A percentile compares a stretch with the other conserved stretches of the same genome.
Conservation (phyloP, 1,284 basidiomycete species). For the Fistulina hepatica region DNA sequence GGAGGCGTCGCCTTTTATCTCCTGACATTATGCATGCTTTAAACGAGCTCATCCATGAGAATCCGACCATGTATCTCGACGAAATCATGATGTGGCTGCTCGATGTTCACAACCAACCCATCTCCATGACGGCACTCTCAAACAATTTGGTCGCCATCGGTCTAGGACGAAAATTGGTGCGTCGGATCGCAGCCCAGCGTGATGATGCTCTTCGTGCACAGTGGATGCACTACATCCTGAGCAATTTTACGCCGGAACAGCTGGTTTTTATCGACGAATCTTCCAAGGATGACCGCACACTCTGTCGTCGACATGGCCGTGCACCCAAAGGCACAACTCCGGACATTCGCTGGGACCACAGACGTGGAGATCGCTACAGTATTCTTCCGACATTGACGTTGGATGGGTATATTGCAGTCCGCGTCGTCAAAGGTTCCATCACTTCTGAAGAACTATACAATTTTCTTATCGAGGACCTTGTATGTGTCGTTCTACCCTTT, state of each 20-base stretch:
- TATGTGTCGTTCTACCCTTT: not conserved
- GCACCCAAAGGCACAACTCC: slow-evolving; percentile 13
- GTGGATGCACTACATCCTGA: slow-evolving; percentile 16
- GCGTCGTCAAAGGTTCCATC: slow-evolving; percentile 18
- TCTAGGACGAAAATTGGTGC: slow-evolving; percentile 16
- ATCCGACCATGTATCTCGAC: slow-evolving; percentile 16
- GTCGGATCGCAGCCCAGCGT: slow-evolving; percentile 14
- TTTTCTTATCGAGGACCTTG: slow-evolving; percentile 4
- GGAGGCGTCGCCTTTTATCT: not conserved
- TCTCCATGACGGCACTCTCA: slow-evolving; percentile 18
- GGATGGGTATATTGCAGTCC: slow-evolving; percentile 20
- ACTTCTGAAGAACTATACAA: slow-evolving; percentile 6
- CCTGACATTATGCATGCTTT: not conserved
- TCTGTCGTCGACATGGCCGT: slow-evolving; percentile 18
- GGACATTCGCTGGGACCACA: slow-evolving; percentile 5
- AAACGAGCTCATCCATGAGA: slow-evolving; percentile 7
- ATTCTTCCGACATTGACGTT: slow-evolving; percentile 19
- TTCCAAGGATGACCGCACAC: slow-evolving; percentile 22
- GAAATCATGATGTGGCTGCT: slow-evolving; percentile 20
- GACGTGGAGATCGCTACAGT: slow-evolving; percentile 16
- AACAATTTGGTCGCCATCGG: slow-evolving; percentile 16
- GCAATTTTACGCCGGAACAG: slow-evolving; percentile 15
- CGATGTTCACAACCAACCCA: slow-evolving; percentile 16
- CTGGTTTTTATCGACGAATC: slow-evolving; percentile 22
- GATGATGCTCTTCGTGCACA: slow-evolving; percentile 13